These are phyloP conservation scores for Exophiala calicioides DNA, from an alignment of 2,329 filamentous ascomycete genomes.

Conservation along the genomic window DNA sequence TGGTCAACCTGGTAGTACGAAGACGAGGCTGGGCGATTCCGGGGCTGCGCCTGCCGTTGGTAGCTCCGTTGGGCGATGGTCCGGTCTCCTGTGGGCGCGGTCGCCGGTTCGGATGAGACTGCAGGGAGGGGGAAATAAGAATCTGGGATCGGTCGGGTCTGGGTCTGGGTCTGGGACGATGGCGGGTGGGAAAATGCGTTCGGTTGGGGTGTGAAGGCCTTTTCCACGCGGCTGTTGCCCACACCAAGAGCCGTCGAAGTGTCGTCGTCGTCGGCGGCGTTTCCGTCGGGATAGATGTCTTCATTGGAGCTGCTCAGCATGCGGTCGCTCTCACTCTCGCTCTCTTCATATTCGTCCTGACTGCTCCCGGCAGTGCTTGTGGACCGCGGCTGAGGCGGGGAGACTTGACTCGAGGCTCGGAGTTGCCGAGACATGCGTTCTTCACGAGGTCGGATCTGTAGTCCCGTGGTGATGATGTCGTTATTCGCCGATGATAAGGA, in stretches of 20 bases:
- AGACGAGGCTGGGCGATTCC: constrained; percentile 51
- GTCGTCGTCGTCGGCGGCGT: constrained; percentile 65
- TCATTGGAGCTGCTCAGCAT: constrained; percentile 66
- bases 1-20: constrained; percentile 83
- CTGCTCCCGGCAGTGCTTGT: constrained; percentile 64
- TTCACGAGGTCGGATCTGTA: constrained; percentile 67
- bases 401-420: constrained; percentile 36
- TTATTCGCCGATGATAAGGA: constrained; percentile 75
- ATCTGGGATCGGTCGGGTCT: constrained; percentile 52
- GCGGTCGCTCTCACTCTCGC: constrained; percentile 82
- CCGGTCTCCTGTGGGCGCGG: constrained; percentile 8
- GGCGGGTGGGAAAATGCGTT: constrained; percentile 90
- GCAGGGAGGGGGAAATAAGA: constrained; percentile 45
- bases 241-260: constrained; percentile 79
- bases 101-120: constrained; percentile 13
- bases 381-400: constrained; percentile 43
- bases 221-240: constrained; percentile 53
- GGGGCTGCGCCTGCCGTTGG: constrained; percentile 19
- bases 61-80: constrained; percentile 33
- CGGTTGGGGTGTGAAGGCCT: constrained; percentile 76
- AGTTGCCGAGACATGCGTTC: constrained; percentile 62
- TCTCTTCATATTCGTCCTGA: constrained; percentile 93
- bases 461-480: constrained; percentile 86
- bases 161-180: constrained; percentile 52
- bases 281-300: constrained; percentile 43